Evolutionary conservation across 169 alveolate species (phyloP).

Genomic region (Toxoplasma gondii): DNA sequence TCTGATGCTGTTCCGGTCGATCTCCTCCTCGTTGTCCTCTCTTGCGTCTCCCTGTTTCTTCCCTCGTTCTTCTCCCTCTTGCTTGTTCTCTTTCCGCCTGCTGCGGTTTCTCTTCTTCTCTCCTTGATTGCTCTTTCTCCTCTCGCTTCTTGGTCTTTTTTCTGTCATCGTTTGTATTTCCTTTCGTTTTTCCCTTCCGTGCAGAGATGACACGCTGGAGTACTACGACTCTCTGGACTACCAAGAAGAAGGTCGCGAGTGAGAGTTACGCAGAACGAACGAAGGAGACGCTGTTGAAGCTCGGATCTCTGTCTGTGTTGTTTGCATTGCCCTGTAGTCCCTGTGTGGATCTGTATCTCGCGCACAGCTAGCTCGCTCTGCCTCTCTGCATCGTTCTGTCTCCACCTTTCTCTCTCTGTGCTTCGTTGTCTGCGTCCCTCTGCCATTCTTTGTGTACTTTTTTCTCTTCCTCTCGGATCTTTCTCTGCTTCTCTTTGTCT

Average conservation of each 20-base stretch:
- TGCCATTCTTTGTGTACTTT: background rate
- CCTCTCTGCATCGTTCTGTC: background rate
- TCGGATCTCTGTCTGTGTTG: background rate
- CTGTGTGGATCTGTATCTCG: background rate
- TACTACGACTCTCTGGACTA: slow-evolving; percentile 34
- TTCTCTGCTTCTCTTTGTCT: background rate
- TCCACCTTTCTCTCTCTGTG: background rate
- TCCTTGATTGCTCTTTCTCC: background rate
- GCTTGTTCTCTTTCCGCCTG: too few relatives aligned
- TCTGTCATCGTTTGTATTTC: background rate
- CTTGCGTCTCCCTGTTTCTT: too few relatives aligned
- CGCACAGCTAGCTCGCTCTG: background rate
- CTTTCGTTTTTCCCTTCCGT: background rate
- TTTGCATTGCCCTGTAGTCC: background rate
- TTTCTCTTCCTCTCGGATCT: background rate
- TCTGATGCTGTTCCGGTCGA: too few relatives aligned
- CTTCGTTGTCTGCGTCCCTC: background rate
- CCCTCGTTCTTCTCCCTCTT: too few relatives aligned
- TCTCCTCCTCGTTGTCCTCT: too few relatives aligned
- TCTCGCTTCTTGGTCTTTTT: background rate
- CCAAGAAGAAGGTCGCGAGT: background rate
- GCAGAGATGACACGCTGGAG: background rate
- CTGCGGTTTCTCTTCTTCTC: too few relatives aligned
- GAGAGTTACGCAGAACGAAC: background rate
- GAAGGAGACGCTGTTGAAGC: background rate